phyloP scores from a whole-genome alignment of 1,284 basidiomycete species.

The Apiotrichum montevideense region DNA sequence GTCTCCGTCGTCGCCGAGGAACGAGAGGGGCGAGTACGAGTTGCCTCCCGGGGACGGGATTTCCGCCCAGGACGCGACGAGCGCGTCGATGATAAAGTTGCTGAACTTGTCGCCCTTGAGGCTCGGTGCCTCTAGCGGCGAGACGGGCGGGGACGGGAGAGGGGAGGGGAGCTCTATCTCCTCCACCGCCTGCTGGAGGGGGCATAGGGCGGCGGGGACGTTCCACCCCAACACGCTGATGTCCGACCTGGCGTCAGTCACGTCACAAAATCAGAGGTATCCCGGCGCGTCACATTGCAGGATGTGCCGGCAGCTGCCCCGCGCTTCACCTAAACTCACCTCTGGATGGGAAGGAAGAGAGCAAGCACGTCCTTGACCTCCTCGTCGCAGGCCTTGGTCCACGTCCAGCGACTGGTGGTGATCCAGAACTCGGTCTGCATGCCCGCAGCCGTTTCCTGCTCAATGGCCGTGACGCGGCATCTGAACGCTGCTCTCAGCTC shows the following conservation, averaged over 20 bases:
- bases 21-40: neutral
- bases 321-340: neutral
- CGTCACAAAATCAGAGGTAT: no score
- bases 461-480: neutral
- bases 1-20: neutral
- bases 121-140: neutral
- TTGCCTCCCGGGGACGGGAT: neutral
- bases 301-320: no score
- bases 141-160: neutral
- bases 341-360: neutral
- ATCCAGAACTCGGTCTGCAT: constrained; percentile 1
- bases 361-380: neutral
- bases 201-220: no score
- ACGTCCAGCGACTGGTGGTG: neutral
- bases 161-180: no score
- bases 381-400: neutral
- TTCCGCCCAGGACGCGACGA: neutral
- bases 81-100: neutral
- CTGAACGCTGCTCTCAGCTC: neutral
- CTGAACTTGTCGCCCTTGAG: no score
- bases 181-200: no score
- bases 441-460: neutral
- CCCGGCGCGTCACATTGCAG: no score
- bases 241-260: no score
- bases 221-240: no score